Base-by-base conservation (phyloP, 129 eudicot genomes). In the Mikania micrantha region DNA sequence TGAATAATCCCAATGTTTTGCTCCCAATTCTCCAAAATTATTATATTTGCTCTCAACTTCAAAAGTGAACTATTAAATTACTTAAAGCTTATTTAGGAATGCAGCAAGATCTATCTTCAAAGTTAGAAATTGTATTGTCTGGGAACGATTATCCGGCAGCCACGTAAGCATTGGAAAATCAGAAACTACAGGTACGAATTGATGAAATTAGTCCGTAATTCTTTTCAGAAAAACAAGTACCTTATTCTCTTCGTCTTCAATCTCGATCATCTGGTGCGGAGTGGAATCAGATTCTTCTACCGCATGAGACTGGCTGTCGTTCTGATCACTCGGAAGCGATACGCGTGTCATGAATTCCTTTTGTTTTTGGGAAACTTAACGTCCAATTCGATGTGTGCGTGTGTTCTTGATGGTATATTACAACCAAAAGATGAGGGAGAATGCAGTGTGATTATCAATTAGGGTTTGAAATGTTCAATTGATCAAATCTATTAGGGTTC, bases 181-280 rank as follows among this genome's bases (percentile, higher is more conserved):
- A 60, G 5, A 29, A 58, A 5, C 31, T 9, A 71, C 68, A 61
- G 34, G 64, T 22, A 53, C 27, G n/a, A n/a, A n/a, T n/a, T n/a
- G n/a, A n/a, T n/a, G n/a, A 66, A 54, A 64, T 31, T 5, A 47
- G 13, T 4, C 15, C 53, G 28, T 74, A n/a, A 21, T 60, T 20
- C 2, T 70, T 32, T 3, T 25, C 17, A 50, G 27, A 40, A 65
- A 38, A 42, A 42, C 48, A 60, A 28, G 74, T 66, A 75, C 74
- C 74, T 66, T 66, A 34, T 41, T 67, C n/a, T 75, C 74, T 66
- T 57, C 50, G 9, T 72, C 79, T 57, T 75, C 54, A 58, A 34
- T 44, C 44, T 57, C 61, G 62, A 66, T 44, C 31, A 45, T 66
- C 67, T 42, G 68, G 39, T 66, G 74, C 1, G 29, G 74, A 0